phyloP scores from a whole-genome alignment of 1,284 basidiomycete species.

The Xanthoconium separans region DNA sequence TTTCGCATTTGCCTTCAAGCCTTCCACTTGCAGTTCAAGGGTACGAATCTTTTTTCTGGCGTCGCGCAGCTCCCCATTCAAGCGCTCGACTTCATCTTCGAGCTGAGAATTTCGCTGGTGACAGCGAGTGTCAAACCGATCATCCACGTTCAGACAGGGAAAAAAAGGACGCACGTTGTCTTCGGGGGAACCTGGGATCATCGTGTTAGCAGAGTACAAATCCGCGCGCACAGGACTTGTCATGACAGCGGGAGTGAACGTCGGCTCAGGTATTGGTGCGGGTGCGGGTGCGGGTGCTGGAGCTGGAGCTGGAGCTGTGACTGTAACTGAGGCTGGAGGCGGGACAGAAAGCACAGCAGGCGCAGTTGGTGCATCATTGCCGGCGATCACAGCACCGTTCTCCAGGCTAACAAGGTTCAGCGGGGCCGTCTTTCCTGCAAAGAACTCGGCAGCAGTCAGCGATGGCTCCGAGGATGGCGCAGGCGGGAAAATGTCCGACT shows the following conservation, averaged over 20 bases:
- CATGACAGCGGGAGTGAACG: conserved; percentile 9
- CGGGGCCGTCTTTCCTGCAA: conserved; percentile 75
- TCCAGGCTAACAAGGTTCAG: conserved; percentile 72
- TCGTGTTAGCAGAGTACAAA: conserved; percentile 21
- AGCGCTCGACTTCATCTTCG: conserved; percentile 58
- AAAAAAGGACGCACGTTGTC: conserved; percentile 29
- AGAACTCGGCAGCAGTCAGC: conserved; percentile 83
- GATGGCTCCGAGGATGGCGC: conserved; percentile 83
- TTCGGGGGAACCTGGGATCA: conserved; percentile 16
- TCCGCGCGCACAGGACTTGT: conserved; percentile 13
- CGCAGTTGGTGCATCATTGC: conserved; percentile 26
- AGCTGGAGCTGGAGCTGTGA: conserved; percentile 12
- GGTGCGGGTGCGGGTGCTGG: conserved; percentile 9
- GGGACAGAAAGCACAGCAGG: conserved; percentile 28
- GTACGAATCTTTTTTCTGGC: conserved; percentile 77
- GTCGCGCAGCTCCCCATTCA: conserved; percentile 68
- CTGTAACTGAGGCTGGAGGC: conserved; percentile 14
- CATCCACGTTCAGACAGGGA: background rate
- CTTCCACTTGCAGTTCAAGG: conserved; percentile 81
- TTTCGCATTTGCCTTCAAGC: conserved; percentile 67
- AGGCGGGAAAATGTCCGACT: conserved; percentile 93
- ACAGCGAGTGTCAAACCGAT: background rate
- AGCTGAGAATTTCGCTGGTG: conserved; percentile 29
- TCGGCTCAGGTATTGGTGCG: conserved; percentile 10
- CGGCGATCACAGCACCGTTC: conserved; percentile 47